Evolutionary conservation across 2,329 filamentous ascomycete genomes (phyloP).

Genomic region (Fusarium piperis): DNA sequence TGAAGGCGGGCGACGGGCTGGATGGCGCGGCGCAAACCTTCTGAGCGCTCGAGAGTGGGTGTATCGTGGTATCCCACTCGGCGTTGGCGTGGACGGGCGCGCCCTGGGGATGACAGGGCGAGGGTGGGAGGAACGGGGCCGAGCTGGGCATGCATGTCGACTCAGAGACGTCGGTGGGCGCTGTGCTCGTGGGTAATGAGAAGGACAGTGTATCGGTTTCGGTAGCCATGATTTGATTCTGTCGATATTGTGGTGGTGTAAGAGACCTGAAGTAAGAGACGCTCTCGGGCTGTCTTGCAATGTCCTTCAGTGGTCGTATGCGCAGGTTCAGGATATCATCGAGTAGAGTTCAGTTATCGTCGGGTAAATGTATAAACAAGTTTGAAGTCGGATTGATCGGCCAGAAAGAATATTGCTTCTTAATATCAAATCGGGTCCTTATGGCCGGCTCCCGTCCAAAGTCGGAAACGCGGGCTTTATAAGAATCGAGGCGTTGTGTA

Average conservation of each 20-base stretch:
- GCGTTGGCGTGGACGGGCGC: conserved; percentile 6
- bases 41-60: conserved; percentile 24
- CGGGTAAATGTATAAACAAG: neutral
- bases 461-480: conserved; percentile 17
- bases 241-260: neutral
- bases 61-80: conserved; percentile 47
- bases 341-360: neutral
- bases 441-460: conserved; percentile 2
- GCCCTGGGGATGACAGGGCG: conserved; percentile 20
- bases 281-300: conserved; percentile 12
- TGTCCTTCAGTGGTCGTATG: neutral
- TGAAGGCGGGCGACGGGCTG: neutral
- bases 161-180: conserved; percentile 44
- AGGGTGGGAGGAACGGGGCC: conserved; percentile 25
- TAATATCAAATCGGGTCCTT: neutral
- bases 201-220: conserved; percentile 47
- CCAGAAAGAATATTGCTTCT: neutral
- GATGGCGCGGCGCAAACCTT: conserved; percentile 13
- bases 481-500: conserved; percentile 23
- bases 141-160: conserved; percentile 41
- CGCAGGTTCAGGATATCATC: conserved; percentile 26
- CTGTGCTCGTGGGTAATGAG: conserved; percentile 46
- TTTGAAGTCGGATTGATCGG: neutral
- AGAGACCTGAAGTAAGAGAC: conserved; percentile 5
- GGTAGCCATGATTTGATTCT: conserved; percentile 41